Evolutionary conservation across 495 filamentous ascomycete species (phyloP).

Genomic region (Baudoinia panamericana): DNA sequence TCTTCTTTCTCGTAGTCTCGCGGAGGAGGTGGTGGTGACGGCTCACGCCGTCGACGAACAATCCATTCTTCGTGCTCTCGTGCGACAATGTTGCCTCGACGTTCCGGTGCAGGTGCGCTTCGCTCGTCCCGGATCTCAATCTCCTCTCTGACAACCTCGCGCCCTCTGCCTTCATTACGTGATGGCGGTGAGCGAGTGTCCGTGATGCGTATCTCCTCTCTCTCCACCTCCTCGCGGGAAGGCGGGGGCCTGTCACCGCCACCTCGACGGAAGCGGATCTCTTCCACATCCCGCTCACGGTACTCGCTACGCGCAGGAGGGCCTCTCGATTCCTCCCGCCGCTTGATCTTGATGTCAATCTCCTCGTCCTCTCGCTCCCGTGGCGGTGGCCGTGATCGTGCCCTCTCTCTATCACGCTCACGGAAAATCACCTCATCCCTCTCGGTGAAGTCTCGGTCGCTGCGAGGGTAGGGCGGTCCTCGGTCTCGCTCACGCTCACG

Average conservation of each 20-base stretch:
- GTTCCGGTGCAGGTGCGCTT: slow-evolving; percentile 21
- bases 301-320: slow-evolving; percentile 12
- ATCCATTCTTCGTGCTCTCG: slow-evolving; percentile 30
- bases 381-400: slow-evolving; percentile 1
- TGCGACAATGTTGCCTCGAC: slow-evolving; percentile 23
- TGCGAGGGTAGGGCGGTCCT: slow-evolving; percentile 9
- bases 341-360: slow-evolving; percentile 18
- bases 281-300: slow-evolving; percentile 14
- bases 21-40: slow-evolving; percentile 22
- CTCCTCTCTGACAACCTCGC: slow-evolving; percentile 1
- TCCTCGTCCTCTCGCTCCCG: slow-evolving; percentile 8
- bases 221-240: slow-evolving; percentile 10
- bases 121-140: slow-evolving; percentile 21
- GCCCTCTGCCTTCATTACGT: slow-evolving; percentile 2
- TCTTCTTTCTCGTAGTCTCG: slow-evolving; percentile 24
- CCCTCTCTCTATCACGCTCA: slow-evolving; percentile 6
- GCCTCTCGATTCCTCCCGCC: not conserved
- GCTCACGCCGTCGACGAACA: slow-evolving; percentile 21
- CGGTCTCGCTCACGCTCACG: slow-evolving; percentile 12
- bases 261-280: slow-evolving; percentile 20
- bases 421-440: slow-evolving; percentile 8
- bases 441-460: slow-evolving; percentile 5
- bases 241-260: slow-evolving; percentile 6
- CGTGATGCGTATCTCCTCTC: slow-evolving; percentile 21
- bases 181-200: slow-evolving; percentile 15